These are phyloP conservation scores for Glutinoglossum americanum DNA, from an alignment of 495 filamentous ascomycete genomes.

Conservation along the genomic window DNA sequence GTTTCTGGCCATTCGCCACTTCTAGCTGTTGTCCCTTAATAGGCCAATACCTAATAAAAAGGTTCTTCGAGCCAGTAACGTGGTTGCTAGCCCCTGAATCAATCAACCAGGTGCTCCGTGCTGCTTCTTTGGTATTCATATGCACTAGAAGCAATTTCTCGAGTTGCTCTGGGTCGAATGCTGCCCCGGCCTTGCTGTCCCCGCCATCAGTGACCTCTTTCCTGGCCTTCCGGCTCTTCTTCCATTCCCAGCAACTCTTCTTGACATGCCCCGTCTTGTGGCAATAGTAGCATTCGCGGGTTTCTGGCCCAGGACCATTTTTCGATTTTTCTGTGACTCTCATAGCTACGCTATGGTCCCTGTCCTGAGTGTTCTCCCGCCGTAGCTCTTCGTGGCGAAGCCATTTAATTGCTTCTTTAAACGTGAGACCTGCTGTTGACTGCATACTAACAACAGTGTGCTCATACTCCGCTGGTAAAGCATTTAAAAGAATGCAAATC, in stretches of 20 bases:
- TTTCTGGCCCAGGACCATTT: too few species aligned
- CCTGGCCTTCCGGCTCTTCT: neutral
- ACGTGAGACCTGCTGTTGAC: neutral
- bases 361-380: neutral
- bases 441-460: neutral
- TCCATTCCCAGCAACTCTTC: neutral
- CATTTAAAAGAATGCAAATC: neutral
- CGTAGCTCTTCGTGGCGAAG: neutral
- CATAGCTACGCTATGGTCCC: neutral
- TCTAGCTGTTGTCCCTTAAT: too few species aligned
- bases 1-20: too few species aligned
- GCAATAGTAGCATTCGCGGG: neutral
- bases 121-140: too few species aligned
- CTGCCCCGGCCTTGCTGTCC: neutral
- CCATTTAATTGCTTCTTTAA: neutral
- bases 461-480: neutral
- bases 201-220: too few species aligned
- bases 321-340: neutral
- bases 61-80: too few species aligned
- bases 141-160: neutral
- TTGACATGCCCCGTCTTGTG: neutral
- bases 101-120: too few species aligned
- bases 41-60: too few species aligned
- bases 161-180: neutral
- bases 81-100: too few species aligned